A percentile compares a stretch with the other conserved stretches of the same genome.
phyloP scores from a whole-genome alignment of 345 rosid genomes.

The Stellera chamaejasme region DNA sequence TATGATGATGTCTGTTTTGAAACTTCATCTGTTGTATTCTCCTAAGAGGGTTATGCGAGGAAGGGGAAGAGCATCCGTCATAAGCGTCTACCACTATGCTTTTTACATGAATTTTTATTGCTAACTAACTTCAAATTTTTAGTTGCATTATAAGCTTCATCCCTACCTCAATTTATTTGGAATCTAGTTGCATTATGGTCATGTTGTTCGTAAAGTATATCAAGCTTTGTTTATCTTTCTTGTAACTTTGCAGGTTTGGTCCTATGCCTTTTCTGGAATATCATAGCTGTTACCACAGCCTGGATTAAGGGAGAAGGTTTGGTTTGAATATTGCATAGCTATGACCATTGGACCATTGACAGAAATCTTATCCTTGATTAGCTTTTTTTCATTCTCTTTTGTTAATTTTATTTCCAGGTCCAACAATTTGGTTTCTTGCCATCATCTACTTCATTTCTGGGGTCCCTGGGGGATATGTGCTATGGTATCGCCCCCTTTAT shows the following conservation, averaged over 20 bases:
- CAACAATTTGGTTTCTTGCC: slow-evolving; percentile 92
- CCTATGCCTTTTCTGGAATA: slow-evolving; percentile 76
- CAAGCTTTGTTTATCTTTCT: slow-evolving; percentile 1
- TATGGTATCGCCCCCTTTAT: slow-evolving; percentile 96
- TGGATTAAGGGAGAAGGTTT: slow-evolving; percentile 95
- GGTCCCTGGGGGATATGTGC: slow-evolving; percentile 79
- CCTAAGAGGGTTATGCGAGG: too few relatives aligned
- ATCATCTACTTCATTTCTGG: slow-evolving; percentile 84
- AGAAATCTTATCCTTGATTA: background rate
- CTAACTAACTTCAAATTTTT: too few relatives aligned
- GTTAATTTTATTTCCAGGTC: slow-evolving; percentile 37
- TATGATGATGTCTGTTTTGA: too few relatives aligned
- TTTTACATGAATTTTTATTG: too few relatives aligned
- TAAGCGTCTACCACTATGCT: too few relatives aligned
- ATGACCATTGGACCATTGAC: background rate
- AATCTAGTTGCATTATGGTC: too few relatives aligned
- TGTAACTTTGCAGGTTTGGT: slow-evolving; percentile 52
- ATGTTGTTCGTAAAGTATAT: background rate
- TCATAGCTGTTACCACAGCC: slow-evolving; percentile 76
- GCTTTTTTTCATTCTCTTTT: slow-evolving; percentile 1
- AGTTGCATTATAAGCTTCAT: too few relatives aligned
- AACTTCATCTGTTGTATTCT: too few relatives aligned
- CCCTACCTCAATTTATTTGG: too few relatives aligned
- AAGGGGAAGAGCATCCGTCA: too few relatives aligned
- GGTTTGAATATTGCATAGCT: slow-evolving; percentile 6